A percentile compares a stretch with the other conserved stretches of the same genome.
These are phyloP conservation scores for Myxozyma melibiosi DNA, from an alignment of 805 yeast genomes.

Conservation along the genomic window DNA sequence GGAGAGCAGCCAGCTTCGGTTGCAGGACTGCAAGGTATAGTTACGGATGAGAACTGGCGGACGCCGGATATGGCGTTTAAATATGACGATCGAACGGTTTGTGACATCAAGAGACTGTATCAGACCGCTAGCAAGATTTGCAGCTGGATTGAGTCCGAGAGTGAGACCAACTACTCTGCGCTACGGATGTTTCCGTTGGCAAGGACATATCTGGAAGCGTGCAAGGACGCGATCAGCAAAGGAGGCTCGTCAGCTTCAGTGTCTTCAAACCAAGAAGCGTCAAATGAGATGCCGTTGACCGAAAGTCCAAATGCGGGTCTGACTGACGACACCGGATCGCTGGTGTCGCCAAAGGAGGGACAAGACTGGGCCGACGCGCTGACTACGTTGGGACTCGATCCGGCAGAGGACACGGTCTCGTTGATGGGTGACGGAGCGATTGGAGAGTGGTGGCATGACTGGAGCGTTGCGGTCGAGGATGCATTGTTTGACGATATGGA, in stretches of 20 bases:
- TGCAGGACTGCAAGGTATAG: not conserved
- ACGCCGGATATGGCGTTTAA: slow-evolving; percentile 24
- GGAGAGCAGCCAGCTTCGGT: slow-evolving; percentile 5
- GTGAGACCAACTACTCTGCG: slow-evolving; percentile 1
- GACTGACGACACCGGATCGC: not conserved
- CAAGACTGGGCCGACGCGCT: no score
- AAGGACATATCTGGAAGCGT: not conserved
- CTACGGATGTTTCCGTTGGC: not conserved
- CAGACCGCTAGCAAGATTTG: slow-evolving; percentile 10
- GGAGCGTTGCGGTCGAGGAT: slow-evolving; percentile 23
- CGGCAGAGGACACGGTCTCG: no score
- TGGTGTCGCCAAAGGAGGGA: no score
- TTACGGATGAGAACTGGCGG: slow-evolving; percentile 12
- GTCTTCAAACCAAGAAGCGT: not conserved
- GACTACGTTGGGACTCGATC: no score
- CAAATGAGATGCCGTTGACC: not conserved
- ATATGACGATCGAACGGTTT: slow-evolving; percentile 11
- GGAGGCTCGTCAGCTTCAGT: not conserved
- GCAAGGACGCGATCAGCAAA: not conserved
- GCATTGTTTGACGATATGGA: no score
- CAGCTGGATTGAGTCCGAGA: slow-evolving; percentile 5
- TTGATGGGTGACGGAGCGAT: slow-evolving; percentile 1
- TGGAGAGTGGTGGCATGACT: slow-evolving; percentile 34
- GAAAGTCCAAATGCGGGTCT: not conserved
- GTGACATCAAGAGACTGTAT: slow-evolving; percentile 11